Evolutionary conservation across 2,329 filamentous ascomycete genomes (phyloP).

Genomic region (Epichloe aotearoae): DNA sequence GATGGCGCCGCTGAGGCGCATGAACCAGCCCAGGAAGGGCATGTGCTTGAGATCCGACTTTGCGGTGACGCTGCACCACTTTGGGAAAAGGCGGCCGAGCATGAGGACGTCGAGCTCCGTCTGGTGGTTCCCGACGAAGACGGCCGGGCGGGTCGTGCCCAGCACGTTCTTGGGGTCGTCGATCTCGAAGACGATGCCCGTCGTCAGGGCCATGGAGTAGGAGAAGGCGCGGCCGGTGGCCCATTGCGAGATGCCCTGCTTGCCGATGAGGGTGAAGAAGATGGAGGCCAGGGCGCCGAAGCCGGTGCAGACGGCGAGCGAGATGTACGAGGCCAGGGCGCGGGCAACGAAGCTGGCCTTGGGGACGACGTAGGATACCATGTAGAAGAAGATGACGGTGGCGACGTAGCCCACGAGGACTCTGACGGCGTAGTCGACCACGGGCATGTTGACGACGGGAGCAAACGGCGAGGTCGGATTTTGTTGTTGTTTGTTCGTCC

Average conservation of each 20-base stretch:
- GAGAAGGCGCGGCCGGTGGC: conserved; percentile 68
- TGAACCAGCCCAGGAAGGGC: conserved; percentile 92
- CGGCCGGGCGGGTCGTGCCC: conserved; percentile 57
- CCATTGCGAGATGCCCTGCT: conserved; percentile 74
- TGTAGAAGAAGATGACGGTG: conserved; percentile 44
- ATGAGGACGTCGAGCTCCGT: conserved; percentile 89
- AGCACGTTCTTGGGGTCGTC: conserved; percentile 53
- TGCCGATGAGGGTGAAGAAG: conserved; percentile 54
- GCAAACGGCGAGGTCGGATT: background rate
- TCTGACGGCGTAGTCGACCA: conserved; percentile 28
- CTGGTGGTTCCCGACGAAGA: conserved; percentile 93
- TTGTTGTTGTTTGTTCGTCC: background rate
- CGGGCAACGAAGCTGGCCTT: conserved; percentile 57
- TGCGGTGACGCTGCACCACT: conserved; percentile 83
- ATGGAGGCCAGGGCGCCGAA: conserved; percentile 70
- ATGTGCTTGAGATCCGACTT: conserved; percentile 70
- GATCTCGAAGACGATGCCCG: conserved; percentile 67
- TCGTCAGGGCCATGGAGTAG: conserved; percentile 58
- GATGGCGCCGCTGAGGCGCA: conserved; percentile 72
- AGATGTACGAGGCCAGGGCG: conserved; percentile 50
- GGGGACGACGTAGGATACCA: conserved; percentile 44
- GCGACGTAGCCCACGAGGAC: conserved; percentile 38
- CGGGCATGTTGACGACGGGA: conserved; percentile 4
- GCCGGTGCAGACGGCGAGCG: conserved; percentile 44
- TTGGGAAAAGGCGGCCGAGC: conserved; percentile 79